Evolutionary conservation across 1,284 basidiomycete genomes (phyloP).

Genomic region (Heterobasidion parviporum): DNA sequence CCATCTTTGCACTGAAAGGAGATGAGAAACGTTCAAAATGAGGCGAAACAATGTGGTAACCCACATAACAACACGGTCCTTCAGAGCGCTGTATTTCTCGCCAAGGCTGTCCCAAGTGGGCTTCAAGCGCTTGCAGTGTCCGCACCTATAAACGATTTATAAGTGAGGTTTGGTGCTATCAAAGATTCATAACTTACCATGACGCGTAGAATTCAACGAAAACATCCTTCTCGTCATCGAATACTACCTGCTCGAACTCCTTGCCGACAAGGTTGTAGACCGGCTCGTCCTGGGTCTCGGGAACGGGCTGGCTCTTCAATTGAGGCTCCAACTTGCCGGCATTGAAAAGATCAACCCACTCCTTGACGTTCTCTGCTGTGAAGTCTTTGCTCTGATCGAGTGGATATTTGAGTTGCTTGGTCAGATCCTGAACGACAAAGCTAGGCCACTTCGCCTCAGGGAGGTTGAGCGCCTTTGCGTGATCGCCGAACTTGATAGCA

Average conservation of each 20-base stretch:
- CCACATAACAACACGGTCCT: constrained; percentile 81
- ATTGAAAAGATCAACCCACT: constrained; percentile 62
- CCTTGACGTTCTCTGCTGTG: constrained; percentile 45
- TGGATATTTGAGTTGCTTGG: constrained; percentile 86
- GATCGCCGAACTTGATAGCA: constrained; percentile 89
- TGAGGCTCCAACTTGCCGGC: constrained; percentile 73
- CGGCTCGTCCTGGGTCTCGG: constrained; percentile 74
- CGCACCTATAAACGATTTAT: constrained; percentile 53
- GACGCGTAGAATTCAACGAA: constrained; percentile 97
- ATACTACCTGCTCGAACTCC: constrained; percentile 82
- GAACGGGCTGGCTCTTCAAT: constrained; percentile 89
- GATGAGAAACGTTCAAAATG: constrained; percentile 9
- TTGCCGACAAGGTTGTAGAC: constrained; percentile 86
- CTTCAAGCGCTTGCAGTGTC: constrained; percentile 93
- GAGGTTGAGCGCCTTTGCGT: constrained; percentile 93
- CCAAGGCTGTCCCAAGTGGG: constrained; percentile 92
- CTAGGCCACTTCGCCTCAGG: constrained; percentile 81
- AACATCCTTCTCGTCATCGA: constrained; percentile 88
- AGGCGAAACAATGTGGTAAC: constrained; percentile 17
- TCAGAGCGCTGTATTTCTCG: constrained; percentile 72
- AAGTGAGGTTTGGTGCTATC: too few species aligned
- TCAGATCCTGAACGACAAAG: constrained; percentile 89
- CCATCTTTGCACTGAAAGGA: constrained; percentile 84
- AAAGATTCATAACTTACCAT: constrained; percentile 52
- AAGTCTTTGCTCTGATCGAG: constrained; percentile 63